Base-by-base conservation (phyloP, 768 basidiomycete species). In the Suillus subalutaceus region DNA sequence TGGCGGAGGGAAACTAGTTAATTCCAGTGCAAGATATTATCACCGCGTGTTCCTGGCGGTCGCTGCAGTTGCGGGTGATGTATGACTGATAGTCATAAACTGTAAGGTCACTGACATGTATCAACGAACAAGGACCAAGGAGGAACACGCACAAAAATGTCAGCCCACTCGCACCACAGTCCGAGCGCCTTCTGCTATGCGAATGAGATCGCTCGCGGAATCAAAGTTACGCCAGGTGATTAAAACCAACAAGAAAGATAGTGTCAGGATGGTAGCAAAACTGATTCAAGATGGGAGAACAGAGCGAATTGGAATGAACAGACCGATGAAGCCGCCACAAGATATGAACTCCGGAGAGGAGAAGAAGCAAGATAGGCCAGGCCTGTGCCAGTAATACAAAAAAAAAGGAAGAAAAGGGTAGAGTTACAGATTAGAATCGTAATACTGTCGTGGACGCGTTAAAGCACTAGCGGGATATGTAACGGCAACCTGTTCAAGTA, bases 371-470 rank as follows among this genome's bases (percentile, higher is more conserved):
- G 23, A 43, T 32, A 38, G 16, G 43, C 41, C 18, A 4, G 38
- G 23, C 41, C 18, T 4, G 59, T 50, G 50, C 56, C 26, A 58
- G 35, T 57, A 65, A 58, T 65, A 65, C 63, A 66, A 26, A 60
- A 26, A 26, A 57, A 62, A 40, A 55, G 8, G 26, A 60, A 55
- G 48, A 35, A 15, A 59, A 40, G 20, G 16, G n/a, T 32, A 41
- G 41, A 58, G 62, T 70, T 75, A 71, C 65, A 69, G 65, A 65
- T 77, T 77, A 74, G 77, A 63, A n/a, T 52, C 48, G 57, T 37
- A 40, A 40, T 26, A 41, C 44, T 41, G 75, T 74, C 75, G 75
- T 75, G 70, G 75, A 64, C 50, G 74, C 74, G 76, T 74, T 52
- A 59, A 61, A 65, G 64, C 66, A 67, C 63, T 66, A 69, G 66